Evolutionary conservation across 441 rosid species (phyloP), one percentile per base, ranked within the genome.

Genomic region (Adansonia rubrostipa): DNA sequence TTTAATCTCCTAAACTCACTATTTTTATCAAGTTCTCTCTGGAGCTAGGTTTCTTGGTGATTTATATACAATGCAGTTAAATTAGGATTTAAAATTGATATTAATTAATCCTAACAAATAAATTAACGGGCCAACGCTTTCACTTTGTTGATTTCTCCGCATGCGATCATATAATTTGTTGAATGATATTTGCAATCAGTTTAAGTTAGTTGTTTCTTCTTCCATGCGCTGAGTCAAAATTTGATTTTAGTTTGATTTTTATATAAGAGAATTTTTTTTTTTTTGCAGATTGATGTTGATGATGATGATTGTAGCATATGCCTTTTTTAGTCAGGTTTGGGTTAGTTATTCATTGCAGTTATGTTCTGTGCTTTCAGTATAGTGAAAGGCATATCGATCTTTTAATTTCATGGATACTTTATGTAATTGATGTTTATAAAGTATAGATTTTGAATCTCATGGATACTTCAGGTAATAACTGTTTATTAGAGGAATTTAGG

Each of bases 1-100:
- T 72, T 54, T 36, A 50, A 72, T 33, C 9, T 33, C 40, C 2
- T 57, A 54, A 71, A 33, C 17, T 5, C 61, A 40, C 5, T 72
- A 3, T 24, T 56, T 57, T n/a, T 40, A 13, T 57, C 62, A 40
- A 40, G 3, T 17, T 73, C 17, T 42, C 0, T 73, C 36, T 15
- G 64, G 19, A 48, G 19, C 58, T 48, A 70, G 33, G 76, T 44
- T 17, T 73, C n/a, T 40, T 17, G 10, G 8, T 56, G 64, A 56
- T 72, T 72, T 72, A 56, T 56, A 1, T 57, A 40, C 65, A 56
- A 73, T 57, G 76, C 65, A 11, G 76, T 57, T 24, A 11, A 56
- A 57, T 73, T 40, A 40, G 53, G 65, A 42, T 56, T 73, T 44
- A 19, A 56, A 57, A 17, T 57, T 14, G 65, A 73, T 40, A 3